Evolutionary conservation across 176 grass and related monocot species (phyloP).

Genomic region (Luzula sylvatica): DNA sequence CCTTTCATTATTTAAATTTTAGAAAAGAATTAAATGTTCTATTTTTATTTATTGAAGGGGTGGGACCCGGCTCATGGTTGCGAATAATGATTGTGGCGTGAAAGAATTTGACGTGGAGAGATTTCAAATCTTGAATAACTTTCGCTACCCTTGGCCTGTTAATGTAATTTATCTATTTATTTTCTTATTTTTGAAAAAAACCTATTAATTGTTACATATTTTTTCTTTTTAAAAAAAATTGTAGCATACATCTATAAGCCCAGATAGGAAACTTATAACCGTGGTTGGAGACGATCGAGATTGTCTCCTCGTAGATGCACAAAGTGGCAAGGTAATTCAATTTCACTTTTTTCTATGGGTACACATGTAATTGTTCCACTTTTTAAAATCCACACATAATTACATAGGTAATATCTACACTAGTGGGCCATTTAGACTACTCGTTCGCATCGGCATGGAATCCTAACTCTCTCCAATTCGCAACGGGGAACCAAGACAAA

Average conservation of each 20-base stretch:
- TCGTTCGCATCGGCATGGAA: conserved; percentile 87
- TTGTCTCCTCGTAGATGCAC: conserved; percentile 57
- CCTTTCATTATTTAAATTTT: not conserved
- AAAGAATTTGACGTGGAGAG: conserved; percentile 77
- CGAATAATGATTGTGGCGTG: conserved; percentile 82
- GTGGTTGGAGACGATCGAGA: conserved; percentile 62
- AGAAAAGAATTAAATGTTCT: not conserved
- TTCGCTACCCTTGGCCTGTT: conserved; percentile 70
- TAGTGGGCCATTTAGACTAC: conserved; percentile 74
- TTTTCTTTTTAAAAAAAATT: too few relatives aligned
- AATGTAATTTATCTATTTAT: conserved; percentile 52
- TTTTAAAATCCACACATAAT: too few relatives aligned
- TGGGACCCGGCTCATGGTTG: conserved; percentile 50
- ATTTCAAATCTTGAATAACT: conserved; percentile 75
- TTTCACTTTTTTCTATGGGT: too few relatives aligned
- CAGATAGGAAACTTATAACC: conserved; percentile 49
- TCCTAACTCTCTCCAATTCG: conserved; percentile 41
- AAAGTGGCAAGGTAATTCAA: conserved; percentile 63
- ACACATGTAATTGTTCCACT: too few relatives aligned
- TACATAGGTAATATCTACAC: conserved; percentile 53
- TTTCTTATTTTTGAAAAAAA: not conserved
- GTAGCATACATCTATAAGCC: conserved; percentile 71
- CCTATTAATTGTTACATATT: not conserved
- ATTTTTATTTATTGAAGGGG: conserved; percentile 38
- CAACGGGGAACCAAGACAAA: conserved; percentile 93